Conservation (phyloP, 108 stramenopile genomes). For the Skeletonema potamos region DNA sequence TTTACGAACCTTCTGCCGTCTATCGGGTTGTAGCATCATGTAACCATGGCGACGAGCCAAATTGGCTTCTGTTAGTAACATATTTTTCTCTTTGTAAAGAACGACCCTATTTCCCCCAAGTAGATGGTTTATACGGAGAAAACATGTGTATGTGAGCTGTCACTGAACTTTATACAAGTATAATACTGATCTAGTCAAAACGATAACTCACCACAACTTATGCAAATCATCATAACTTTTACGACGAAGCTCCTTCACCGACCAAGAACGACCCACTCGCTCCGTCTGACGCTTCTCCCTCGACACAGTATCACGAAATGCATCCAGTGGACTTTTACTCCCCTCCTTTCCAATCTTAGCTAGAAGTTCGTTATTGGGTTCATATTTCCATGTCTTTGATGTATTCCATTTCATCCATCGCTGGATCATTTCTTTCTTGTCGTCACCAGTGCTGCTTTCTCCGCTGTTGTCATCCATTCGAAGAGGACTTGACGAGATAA, state of each 20-base stretch:
- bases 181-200: background rate
- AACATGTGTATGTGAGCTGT: background rate
- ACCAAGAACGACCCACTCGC: slow-evolving; percentile 79
- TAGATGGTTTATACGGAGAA: background rate
- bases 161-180: background rate
- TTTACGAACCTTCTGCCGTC: slow-evolving; percentile 77
- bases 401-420: slow-evolving; percentile 46
- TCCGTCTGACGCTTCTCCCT: slow-evolving; percentile 57
- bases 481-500: background rate
- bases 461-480: background rate
- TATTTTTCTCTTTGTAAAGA: slow-evolving; percentile 92
- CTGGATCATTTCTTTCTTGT: slow-evolving; percentile 23
- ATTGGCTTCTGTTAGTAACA: slow-evolving; percentile 86
- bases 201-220: slow-evolving; percentile 82
- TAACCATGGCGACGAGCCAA: slow-evolving; percentile 66
- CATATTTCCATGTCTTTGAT: slow-evolving; percentile 29
- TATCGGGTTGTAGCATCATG: slow-evolving; percentile 74
- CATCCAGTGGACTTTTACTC: slow-evolving; percentile 56
- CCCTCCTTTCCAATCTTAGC: slow-evolving; percentile 30
- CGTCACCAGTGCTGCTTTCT: slow-evolving; percentile 4
- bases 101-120: slow-evolving; percentile 45
- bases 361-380: slow-evolving; percentile 25
- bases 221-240: slow-evolving; percentile 92
- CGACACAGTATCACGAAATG: slow-evolving; percentile 77
- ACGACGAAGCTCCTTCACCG: slow-evolving; percentile 77